A percentile compares a stretch with the other conserved stretches of the same genome.
These are phyloP conservation scores for Clonostachys sp. DNA, from an alignment of 2,329 filamentous ascomycete species.

Conservation along the genomic window DNA sequence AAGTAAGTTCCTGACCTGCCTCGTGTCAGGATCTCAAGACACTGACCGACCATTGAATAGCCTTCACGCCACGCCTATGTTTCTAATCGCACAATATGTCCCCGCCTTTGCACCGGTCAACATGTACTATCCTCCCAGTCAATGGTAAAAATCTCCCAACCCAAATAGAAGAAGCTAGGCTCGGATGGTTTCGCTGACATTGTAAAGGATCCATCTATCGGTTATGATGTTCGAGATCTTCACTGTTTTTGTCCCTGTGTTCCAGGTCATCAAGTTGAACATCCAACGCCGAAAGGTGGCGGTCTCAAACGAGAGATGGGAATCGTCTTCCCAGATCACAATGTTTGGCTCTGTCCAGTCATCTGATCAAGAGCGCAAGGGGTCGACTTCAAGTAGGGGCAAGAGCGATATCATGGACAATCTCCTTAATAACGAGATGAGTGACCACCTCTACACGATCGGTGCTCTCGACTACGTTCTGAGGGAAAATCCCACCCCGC, in stretches of 20 bases:
- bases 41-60: conserved; percentile 14
- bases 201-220: conserved; percentile 37
- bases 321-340: conserved; percentile 14
- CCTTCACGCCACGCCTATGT: conserved; percentile 51
- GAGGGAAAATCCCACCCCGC: conserved; percentile 33
- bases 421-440: conserved; percentile 14
- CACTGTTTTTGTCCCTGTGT: conserved; percentile 45
- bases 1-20: conserved; percentile 11
- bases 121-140: conserved; percentile 41
- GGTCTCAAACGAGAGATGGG: conserved; percentile 19
- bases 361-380: conserved; percentile 8
- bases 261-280: conserved; percentile 16
- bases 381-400: neutral
- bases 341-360: conserved; percentile 7
- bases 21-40: neutral
- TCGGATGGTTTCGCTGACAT: neutral
- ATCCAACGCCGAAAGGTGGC: conserved; percentile 12
- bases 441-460: conserved; percentile 44
- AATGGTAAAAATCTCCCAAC: conserved; percentile 34
- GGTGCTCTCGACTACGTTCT: conserved; percentile 44
- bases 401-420: conserved; percentile 2
- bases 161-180: too few species aligned
- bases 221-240: conserved; percentile 50
- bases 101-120: conserved; percentile 35
- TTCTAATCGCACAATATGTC: conserved; percentile 41